These are phyloP conservation scores for Colletotrichum eleusines DNA, from an alignment of 2,329 filamentous ascomycete genomes.

Conservation along the genomic window DNA sequence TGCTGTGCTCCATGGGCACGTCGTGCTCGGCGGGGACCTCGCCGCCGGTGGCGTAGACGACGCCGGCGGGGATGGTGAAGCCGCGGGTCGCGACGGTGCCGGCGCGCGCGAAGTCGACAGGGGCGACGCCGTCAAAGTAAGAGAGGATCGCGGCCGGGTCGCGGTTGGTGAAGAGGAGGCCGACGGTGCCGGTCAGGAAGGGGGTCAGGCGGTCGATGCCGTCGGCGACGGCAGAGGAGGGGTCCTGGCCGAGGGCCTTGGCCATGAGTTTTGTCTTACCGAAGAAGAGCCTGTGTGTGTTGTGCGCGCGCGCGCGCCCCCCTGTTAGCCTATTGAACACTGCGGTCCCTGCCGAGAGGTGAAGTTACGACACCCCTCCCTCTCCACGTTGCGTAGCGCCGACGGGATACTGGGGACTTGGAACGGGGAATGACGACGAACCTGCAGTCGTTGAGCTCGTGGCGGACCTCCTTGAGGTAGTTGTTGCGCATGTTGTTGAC, in stretches of 20 bases:
- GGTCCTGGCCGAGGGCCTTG: constrained; percentile 85
- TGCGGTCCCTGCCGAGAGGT: not conserved
- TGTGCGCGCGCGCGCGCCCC: not conserved
- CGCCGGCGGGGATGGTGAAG: constrained; percentile 86
- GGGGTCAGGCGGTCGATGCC: constrained; percentile 78
- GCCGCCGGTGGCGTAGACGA: constrained; percentile 83
- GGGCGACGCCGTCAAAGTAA: constrained; percentile 79
- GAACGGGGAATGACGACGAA: constrained; percentile 55
- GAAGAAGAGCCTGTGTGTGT: constrained; percentile 82
- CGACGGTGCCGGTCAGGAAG: constrained; percentile 84
- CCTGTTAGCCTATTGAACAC: constrained; percentile 1
- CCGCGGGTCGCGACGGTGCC: constrained; percentile 79
- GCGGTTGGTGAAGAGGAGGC: constrained; percentile 90
- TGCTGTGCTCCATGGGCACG: constrained; percentile 85
- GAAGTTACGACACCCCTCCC: too few relatives aligned
- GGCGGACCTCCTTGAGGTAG: constrained; percentile 90
- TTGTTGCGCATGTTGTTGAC: constrained; percentile 99
- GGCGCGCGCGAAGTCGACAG: constrained; percentile 91
- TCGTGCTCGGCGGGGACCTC: constrained; percentile 85
- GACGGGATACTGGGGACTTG: too few relatives aligned
- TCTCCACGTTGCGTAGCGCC: too few relatives aligned
- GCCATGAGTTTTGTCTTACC: constrained; percentile 99
- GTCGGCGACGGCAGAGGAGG: constrained; percentile 83
- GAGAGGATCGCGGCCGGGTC: constrained; percentile 72
- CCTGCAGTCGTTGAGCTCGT: constrained; percentile 87